Evolutionary conservation across 1,284 basidiomycete species (phyloP), one percentile per base, ranked within the genome.

Genomic region (Leccinum griseonigrum): DNA sequence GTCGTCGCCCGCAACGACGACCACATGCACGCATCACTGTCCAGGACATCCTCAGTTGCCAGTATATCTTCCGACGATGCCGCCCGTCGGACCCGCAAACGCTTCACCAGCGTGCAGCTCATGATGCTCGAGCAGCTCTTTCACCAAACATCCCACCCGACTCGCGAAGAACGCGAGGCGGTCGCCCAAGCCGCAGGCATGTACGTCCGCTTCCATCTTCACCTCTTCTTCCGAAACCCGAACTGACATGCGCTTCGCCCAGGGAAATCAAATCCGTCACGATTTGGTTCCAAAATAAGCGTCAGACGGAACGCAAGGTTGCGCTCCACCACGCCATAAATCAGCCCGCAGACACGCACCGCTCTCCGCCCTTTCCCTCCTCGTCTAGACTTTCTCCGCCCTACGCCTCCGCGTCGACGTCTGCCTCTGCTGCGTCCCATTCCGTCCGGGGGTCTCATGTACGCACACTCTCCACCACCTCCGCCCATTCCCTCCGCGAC

Each of bases 251-350:
- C 57, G 54, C 46, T 28, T 28, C 13, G 36, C 57, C 11, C 50
- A 91, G 89, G 81, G 88, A 91, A 74, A 80, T 84, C 38, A 90
- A 90, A 67, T 88, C 87, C 1, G 88, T 91, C 26, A 91, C 88
- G 3, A 87, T 91, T 56, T 91, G 89, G 89, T 90, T 91, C 77
- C 89, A 91, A 73, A 91, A 91, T 74, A 90, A 90, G 74, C 85
- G 89, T 10, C 89, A 91, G 72, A 87, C 83, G 48, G 88, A 90
- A 68, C 86, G 88, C 63, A 85, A 84, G 68, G 79, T 81, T 50
- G 80, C 83, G n/a, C 76, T 84, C 62, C 76, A 80, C 67, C 78
- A 77, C 61, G 71, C 76, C 34, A 74, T 74, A 4, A 74, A 69
- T 60, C 70, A 65, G 31, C 55, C 61, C 34, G 51, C 58, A 54